phyloP scores from a whole-genome alignment of 805 yeast genomes.

The Martiniozyma abietophila region DNA sequence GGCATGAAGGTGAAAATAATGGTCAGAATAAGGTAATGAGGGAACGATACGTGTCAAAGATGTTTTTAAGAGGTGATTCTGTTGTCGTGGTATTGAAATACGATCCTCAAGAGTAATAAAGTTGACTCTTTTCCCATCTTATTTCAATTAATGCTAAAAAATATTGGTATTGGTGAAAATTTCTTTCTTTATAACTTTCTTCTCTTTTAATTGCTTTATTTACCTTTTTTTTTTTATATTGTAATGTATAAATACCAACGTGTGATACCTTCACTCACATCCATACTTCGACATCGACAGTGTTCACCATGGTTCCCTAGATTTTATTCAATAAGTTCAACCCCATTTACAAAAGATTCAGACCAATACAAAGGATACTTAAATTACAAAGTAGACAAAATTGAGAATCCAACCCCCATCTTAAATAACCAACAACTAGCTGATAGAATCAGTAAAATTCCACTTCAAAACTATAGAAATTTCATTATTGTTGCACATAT shows the following conservation, averaged over 20 bases:
- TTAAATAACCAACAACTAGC: constrained; percentile 16
- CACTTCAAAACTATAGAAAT: constrained; percentile 74
- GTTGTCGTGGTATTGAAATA: constrained; percentile 64
- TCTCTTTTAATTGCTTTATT: too few relatives aligned
- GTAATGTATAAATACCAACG: too few relatives aligned
- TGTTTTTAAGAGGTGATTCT: constrained; percentile 93
- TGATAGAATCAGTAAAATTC: constrained; percentile 62
- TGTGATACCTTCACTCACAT: too few relatives aligned
- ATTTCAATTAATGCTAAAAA: too few relatives aligned
- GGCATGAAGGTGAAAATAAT: constrained; percentile 28
- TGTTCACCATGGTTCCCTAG: too few relatives aligned
- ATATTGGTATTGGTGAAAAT: too few relatives aligned
- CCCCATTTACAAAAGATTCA: background rate
- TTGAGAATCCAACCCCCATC: constrained; percentile 21
- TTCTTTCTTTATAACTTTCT: too few relatives aligned
- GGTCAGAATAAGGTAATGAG: constrained; percentile 24
- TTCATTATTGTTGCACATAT: constrained; percentile 96
- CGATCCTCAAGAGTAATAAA: too few relatives aligned
- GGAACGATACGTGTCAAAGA: constrained; percentile 77
- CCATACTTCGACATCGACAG: too few relatives aligned
- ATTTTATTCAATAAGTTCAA: too few relatives aligned
- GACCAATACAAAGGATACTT: constrained; percentile 21
- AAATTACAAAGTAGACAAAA: constrained; percentile 20
- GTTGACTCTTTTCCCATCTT: too few relatives aligned
- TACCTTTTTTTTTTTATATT: too few relatives aligned